Conservation (phyloP, 2,329 filamentous ascomycete species). For the Pestalotiopsis sp. region DNA sequence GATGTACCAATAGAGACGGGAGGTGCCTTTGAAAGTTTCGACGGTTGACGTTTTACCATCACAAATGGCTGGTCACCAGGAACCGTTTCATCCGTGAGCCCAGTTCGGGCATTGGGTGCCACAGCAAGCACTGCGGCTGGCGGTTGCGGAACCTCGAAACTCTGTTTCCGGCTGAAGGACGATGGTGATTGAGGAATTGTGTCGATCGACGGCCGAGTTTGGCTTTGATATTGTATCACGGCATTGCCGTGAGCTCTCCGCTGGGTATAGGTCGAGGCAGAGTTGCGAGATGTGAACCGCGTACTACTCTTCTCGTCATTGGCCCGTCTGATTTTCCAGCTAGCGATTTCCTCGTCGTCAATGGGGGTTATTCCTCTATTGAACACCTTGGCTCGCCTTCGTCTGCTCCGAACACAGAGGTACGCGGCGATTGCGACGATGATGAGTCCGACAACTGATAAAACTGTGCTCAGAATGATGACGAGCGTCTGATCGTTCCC, state of each 20-base stretch:
- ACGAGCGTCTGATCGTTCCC: constrained; percentile 43
- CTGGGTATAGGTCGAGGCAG: constrained; percentile 35
- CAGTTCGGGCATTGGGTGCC: constrained; percentile 64
- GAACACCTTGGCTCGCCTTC: constrained; percentile 45
- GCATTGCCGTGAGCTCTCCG: constrained; percentile 48
- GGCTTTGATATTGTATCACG: constrained; percentile 55
- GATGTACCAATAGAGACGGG: constrained; percentile 16
- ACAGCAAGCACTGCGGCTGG: constrained; percentile 56
- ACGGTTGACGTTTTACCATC: constrained; percentile 52
- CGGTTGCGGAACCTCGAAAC: constrained; percentile 46
- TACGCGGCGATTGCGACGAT: constrained; percentile 39
- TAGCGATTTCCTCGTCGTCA: constrained; percentile 67
- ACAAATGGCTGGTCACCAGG: constrained; percentile 65
- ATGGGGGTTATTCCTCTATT: constrained; percentile 62
- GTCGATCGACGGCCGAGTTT: constrained; percentile 33
- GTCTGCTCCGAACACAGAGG: constrained; percentile 41
- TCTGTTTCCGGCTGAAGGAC: constrained; percentile 38
- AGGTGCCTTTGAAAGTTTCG: constrained; percentile 54
- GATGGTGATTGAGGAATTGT: constrained; percentile 31
- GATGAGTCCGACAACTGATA: constrained; percentile 48
- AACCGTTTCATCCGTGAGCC: constrained; percentile 63
- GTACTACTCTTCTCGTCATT: constrained; percentile 32
- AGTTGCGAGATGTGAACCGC: constrained; percentile 23
- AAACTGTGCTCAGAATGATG: constrained; percentile 52
- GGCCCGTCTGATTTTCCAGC: constrained; percentile 54